phyloP scores from a whole-genome alignment of 148 eudicot genomes.

The Silene latifolia region DNA sequence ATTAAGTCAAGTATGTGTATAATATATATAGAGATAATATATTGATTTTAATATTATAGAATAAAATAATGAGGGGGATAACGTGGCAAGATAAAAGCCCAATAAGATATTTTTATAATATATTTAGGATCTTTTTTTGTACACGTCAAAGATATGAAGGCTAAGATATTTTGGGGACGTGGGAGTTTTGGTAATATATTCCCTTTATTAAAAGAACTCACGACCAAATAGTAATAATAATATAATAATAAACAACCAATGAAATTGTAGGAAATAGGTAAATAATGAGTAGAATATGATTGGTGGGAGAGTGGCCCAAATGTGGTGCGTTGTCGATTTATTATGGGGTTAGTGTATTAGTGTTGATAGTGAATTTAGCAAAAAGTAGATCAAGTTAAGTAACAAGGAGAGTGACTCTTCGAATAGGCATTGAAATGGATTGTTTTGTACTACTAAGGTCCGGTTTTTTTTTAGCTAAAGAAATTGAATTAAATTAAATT shows the following conservation, averaged over 20 bases:
- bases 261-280: background rate
- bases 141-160: conserved; percentile 22
- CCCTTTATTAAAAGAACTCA: background rate
- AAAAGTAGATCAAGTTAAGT: background rate
- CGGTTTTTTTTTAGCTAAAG: too few species aligned
- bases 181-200: background rate
- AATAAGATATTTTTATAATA: conserved; percentile 1
- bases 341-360: conserved; percentile 3
- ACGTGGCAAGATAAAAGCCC: conserved; percentile 23
- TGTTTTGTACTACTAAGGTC: too few species aligned
- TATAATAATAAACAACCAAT: background rate
- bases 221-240: background rate
- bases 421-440: background rate
- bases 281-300: conserved; percentile 3
- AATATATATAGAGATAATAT: too few species aligned
- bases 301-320: conserved; percentile 9
- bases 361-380: conserved; percentile 4
- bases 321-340: background rate
- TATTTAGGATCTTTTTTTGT: conserved; percentile 16
- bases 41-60: too few species aligned
- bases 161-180: conserved; percentile 25
- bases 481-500: too few species aligned
- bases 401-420: background rate
- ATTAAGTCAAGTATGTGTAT: too few species aligned
- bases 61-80: background rate